These are phyloP conservation scores for Parastagonospora nodorum DNA, from an alignment of 2,329 filamentous ascomycete species.

Conservation along the genomic window DNA sequence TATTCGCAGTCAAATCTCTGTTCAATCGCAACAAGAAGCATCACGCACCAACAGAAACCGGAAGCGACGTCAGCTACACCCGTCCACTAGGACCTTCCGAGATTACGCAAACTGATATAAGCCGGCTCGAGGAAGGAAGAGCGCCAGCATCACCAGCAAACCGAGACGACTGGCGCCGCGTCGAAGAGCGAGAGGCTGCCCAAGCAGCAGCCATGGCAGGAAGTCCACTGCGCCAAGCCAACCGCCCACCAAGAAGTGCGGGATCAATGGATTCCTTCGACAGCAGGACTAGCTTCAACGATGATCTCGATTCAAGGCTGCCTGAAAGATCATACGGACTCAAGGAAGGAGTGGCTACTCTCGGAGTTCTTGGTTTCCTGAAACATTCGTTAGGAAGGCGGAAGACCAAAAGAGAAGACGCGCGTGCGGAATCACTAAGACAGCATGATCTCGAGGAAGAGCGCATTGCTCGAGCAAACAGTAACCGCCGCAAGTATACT, in stretches of 20 bases:
- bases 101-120: slow-evolving; percentile 54
- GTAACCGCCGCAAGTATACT: slow-evolving; percentile 66
- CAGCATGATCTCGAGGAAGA: slow-evolving; percentile 60
- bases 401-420: slow-evolving; percentile 63
- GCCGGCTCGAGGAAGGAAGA: slow-evolving; percentile 59
- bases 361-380: slow-evolving; percentile 47
- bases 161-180: slow-evolving; percentile 41
- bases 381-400: slow-evolving; percentile 55
- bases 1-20: slow-evolving; percentile 58
- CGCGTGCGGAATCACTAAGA: slow-evolving; percentile 62
- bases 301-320: slow-evolving; percentile 29
- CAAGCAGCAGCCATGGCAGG: slow-evolving; percentile 49
- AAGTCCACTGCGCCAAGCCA: slow-evolving; percentile 51
- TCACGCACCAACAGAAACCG: slow-evolving; percentile 51
- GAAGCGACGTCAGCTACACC: slow-evolving; percentile 59
- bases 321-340: slow-evolving; percentile 43
- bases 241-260: slow-evolving; percentile 41
- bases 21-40: slow-evolving; percentile 59
- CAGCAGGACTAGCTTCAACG: slow-evolving; percentile 45
- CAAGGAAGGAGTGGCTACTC: slow-evolving; percentile 55
- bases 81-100: slow-evolving; percentile 56
- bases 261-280: slow-evolving; percentile 49
- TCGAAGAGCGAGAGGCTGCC: slow-evolving; percentile 46
- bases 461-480: slow-evolving; percentile 57
- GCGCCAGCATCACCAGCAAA: slow-evolving; percentile 54